Evolutionary conservation across 1,284 basidiomycete species (phyloP).

Genomic region (Ustilago shanxiensis): DNA sequence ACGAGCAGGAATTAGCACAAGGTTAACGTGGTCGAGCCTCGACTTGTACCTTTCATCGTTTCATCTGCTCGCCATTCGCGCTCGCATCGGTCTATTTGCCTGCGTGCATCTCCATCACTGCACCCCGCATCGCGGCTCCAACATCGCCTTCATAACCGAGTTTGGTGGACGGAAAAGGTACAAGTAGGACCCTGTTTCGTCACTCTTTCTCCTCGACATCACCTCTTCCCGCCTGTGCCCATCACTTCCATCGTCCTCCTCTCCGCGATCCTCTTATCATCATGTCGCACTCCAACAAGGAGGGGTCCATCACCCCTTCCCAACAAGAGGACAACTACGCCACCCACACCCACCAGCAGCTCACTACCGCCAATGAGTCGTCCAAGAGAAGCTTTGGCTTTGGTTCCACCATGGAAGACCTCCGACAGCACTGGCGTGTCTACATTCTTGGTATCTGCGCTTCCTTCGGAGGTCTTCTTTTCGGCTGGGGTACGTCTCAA

Average conservation of each 20-base stretch:
- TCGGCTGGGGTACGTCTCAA: constrained; percentile 22
- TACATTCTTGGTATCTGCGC: constrained; percentile 43
- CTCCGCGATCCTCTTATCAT: neutral
- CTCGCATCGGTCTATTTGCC: neutral
- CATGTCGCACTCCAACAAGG: constrained; percentile 24
- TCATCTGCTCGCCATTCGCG: constrained; percentile 1
- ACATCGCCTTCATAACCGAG: neutral
- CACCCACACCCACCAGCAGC: constrained; percentile 3
- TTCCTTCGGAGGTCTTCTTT: constrained; percentile 44
- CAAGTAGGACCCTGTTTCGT: constrained; percentile 13
- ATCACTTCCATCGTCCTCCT: neutral
- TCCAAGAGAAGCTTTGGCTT: constrained; percentile 18
- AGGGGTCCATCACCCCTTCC: constrained; percentile 38
- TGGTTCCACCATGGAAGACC: constrained; percentile 26
- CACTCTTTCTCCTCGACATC: no score
- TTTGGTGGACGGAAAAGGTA: constrained; percentile 3
- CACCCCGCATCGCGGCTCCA: constrained; percentile 3
- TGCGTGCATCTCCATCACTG: neutral
- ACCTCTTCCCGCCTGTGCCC: neutral
- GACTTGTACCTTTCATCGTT: neutral
- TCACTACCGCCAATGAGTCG: constrained; percentile 14
- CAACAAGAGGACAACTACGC: constrained; percentile 30
- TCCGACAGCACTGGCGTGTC: constrained; percentile 45
- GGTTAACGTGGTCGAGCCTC: neutral
- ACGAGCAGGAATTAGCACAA: neutral